phyloP scores from a whole-genome alignment of 2,329 filamentous ascomycete genomes.

The Epichloe amarillans region DNA sequence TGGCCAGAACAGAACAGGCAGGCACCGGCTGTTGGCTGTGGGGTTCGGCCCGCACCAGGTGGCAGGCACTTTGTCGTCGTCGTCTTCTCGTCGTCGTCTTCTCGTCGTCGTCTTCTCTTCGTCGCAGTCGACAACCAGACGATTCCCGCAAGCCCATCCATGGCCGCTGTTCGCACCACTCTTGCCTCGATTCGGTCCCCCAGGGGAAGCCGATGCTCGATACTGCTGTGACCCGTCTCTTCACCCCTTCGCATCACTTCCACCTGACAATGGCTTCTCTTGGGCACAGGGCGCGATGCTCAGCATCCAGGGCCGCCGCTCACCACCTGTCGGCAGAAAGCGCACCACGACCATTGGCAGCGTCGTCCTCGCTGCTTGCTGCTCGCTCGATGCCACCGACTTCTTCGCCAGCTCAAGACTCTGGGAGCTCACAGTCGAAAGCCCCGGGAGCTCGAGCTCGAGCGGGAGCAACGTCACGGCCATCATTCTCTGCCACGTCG shows the following conservation, averaged over 20 bases:
- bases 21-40: too few relatives aligned
- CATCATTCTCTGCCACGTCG: background rate
- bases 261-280: constrained; percentile 12
- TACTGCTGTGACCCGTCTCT: constrained; percentile 2
- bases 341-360: background rate
- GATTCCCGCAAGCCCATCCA: constrained; percentile 6
- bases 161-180: constrained; percentile 5
- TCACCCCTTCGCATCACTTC: constrained; percentile 3
- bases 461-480: background rate
- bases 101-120: background rate
- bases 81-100: background rate
- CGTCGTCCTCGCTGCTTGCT: constrained; percentile 3
- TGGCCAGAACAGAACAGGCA: too few relatives aligned
- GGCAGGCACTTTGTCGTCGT: background rate
- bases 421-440: background rate
- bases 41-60: too few relatives aligned
- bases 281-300: constrained; percentile 9
- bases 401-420: background rate
- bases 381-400: background rate
- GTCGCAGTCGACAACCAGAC: too few relatives aligned
- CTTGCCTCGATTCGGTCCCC: background rate
- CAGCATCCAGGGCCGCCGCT: constrained; percentile 9
- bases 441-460: background rate
- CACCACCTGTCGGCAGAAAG: constrained; percentile 9
- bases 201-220: constrained; percentile 5